Conservation (phyloP, 352 stramenopile species). For the Pythium rishiriense region DNA sequence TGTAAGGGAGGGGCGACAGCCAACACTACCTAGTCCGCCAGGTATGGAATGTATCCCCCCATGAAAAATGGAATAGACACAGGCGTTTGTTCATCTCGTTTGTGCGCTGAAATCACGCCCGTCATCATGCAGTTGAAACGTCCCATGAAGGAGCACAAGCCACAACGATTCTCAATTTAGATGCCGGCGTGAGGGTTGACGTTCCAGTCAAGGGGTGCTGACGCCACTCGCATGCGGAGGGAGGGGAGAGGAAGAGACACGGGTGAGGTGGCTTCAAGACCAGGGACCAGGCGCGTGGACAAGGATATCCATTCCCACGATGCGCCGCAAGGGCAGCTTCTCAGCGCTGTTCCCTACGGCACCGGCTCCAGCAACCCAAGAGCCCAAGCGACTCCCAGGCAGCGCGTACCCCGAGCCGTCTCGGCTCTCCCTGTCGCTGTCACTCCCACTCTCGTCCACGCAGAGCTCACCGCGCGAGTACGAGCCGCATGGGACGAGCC, state of each 20-base stretch:
- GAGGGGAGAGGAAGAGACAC: conserved; percentile 1
- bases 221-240: background rate
- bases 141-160: background rate
- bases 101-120: background rate
- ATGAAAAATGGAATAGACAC: conserved; percentile 27
- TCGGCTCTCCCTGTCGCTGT: conserved; percentile 13
- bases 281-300: too few relatives aligned
- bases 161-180: conserved; percentile 10
- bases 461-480: background rate
- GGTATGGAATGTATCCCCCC: background rate
- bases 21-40: too few relatives aligned
- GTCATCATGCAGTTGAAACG: conserved; percentile 10
- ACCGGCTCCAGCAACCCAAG: background rate
- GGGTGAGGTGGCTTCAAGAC: too few relatives aligned
- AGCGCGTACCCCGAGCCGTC: background rate
- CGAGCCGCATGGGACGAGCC: background rate
- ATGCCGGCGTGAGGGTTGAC: background rate
- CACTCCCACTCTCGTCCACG: conserved; percentile 9
- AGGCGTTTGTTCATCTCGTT: conserved; percentile 6
- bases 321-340: conserved; percentile 24
- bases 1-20: conserved; percentile 32
- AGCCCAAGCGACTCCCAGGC: background rate
- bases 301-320: background rate
- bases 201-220: background rate
- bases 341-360: conserved; percentile 8